Base-by-base conservation (phyloP, 352 stramenopile species). In the Aphanomyces astaci region DNA sequence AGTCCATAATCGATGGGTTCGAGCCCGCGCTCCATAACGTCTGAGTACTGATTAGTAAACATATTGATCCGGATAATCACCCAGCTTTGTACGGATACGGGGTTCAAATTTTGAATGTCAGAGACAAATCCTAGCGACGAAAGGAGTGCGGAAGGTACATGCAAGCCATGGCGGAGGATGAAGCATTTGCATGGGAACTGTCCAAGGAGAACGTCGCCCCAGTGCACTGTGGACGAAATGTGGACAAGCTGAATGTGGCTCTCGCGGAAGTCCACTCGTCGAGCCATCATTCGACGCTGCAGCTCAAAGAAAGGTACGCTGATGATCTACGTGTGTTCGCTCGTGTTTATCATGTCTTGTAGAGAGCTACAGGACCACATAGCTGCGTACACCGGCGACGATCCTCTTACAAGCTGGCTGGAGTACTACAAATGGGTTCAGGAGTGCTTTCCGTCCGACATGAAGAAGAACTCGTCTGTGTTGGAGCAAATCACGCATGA, bases 151-250 rank as follows among this genome's bases (percentile, higher is more conserved):
- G n/a, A n/a, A n/a, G n/a, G n/a, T n/a, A n/a, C n/a, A 36, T 59
- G 51, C 24, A 73, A 40, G 56, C 25, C 33, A 65, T 71, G 19
- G 32, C 51, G 13, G 54, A 40, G 32, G 30, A 69, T 0, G 59
- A 72, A 31, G 76, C 78, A 46, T 94, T 91, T 68, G 80, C 86
- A 75, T 95, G 86, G 86, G 86, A 95, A 72, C 79, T 75, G 70
- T 85, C 83, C 33, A 95, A 95, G 67, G 86, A 95, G 72, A 95
- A 95, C 69, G 84, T 95, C n/a, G 79, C 91, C 77, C 86, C 86
- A 46, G 73, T 95, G 48, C 88, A 90, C 64, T 74, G 84, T 30
- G 86, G 86, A 3, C 85, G 86, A 17, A 89, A 90, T 55, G 84
- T 95, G 30, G 64, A 71, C 3, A 83, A 95, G 49, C 78, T 95